Conservation (phyloP, 257 asterid species). For the Penstemon newberryi region DNA sequence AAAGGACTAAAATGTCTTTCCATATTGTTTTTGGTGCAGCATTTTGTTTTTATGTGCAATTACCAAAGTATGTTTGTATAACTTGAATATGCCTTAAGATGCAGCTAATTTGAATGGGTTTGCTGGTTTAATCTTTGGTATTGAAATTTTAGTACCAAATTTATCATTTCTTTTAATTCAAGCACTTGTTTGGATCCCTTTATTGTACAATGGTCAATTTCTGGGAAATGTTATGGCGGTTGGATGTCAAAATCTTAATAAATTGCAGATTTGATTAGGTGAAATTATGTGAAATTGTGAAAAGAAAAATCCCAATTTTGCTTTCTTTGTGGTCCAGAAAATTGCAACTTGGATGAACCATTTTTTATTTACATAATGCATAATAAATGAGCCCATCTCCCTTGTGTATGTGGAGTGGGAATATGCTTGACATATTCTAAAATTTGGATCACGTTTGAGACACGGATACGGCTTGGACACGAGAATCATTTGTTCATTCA, state of each 20-base stretch:
- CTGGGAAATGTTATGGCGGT: neutral
- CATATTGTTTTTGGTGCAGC: neutral
- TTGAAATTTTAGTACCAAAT: neutral
- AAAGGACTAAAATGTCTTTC: neutral
- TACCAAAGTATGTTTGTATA: slow-evolving; percentile 5
- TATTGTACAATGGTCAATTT: neutral
- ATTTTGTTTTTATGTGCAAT: neutral
- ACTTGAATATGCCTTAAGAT: neutral
- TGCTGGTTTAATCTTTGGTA: slow-evolving; percentile 16
- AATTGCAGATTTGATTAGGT: slow-evolving; percentile 1
- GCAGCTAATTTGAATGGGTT: neutral
- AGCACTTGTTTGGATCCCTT: neutral
- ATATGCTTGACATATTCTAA: neutral
- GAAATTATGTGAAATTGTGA: neutral
- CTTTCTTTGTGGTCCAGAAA: slow-evolving; percentile 28
- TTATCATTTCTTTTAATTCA: neutral
- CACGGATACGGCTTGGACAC: neutral
- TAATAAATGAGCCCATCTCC: neutral
- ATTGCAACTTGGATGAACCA: slow-evolving; percentile 10
- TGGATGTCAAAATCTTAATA: slow-evolving; percentile 1
- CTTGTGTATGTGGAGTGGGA: slow-evolving; percentile 2
- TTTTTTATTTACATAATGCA: slow-evolving; percentile 16
- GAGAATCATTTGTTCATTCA: neutral
- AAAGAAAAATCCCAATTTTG: slow-evolving; percentile 1
- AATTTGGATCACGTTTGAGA: neutral